Conservation (phyloP, 2,329 filamentous ascomycete species). For the Teratosphaeria nubilosa region DNA sequence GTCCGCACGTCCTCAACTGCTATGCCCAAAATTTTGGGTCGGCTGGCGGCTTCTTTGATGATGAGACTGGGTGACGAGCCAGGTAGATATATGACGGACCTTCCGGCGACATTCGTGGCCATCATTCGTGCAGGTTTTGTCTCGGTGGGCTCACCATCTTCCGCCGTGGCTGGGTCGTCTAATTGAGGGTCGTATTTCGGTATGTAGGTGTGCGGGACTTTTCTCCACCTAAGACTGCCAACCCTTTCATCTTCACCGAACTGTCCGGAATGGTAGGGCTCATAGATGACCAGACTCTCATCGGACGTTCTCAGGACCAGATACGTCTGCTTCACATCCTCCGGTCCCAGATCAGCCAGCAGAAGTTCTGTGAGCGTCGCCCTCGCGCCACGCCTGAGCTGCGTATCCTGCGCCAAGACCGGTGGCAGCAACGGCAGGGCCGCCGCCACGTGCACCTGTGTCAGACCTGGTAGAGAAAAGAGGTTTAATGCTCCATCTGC, state of each 20-base stretch:
- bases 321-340: constrained; percentile 59
- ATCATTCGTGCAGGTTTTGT: constrained; percentile 42
- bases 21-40: constrained; percentile 50
- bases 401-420: constrained; percentile 60
- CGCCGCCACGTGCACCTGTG: constrained; percentile 63
- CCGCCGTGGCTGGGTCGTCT: constrained; percentile 19
- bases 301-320: constrained; percentile 69
- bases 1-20: not conserved
- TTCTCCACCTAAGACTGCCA: constrained; percentile 58
- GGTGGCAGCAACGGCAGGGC: constrained; percentile 70
- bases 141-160: constrained; percentile 33
- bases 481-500: constrained; percentile 57
- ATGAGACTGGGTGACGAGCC: constrained; percentile 73
- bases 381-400: constrained; percentile 59
- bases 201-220: constrained; percentile 58
- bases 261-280: constrained; percentile 52
- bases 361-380: constrained; percentile 70
- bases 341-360: constrained; percentile 75
- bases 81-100: constrained; percentile 72
- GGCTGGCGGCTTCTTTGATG: constrained; percentile 67
- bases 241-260: not conserved
- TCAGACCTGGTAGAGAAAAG: constrained; percentile 65
- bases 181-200: constrained; percentile 47
- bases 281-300: constrained; percentile 79
- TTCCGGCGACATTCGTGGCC: constrained; percentile 59